Percentiles rank a stretch among this genome's conserved stretches.
phyloP scores from a whole-genome alignment of 208 protist genomes.

The Leishmania turanica region DNA sequence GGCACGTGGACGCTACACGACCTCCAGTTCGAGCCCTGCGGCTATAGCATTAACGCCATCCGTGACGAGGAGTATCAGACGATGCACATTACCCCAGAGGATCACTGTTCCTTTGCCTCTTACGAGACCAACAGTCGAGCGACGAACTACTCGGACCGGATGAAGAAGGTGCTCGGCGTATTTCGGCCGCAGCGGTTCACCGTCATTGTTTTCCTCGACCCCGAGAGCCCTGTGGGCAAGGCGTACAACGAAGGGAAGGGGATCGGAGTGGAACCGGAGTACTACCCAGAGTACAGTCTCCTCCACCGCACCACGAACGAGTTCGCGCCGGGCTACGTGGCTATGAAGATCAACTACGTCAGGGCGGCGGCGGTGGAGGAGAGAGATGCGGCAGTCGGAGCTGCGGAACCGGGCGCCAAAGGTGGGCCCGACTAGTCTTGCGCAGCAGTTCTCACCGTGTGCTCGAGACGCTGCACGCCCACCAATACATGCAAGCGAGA shows the following conservation, averaged over 20 bases:
- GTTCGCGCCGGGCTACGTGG: constrained; percentile 77
- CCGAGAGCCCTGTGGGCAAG: constrained; percentile 74
- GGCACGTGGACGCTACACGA: constrained; percentile 85
- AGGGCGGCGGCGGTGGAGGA: constrained; percentile 33
- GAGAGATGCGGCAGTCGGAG: constrained; percentile 4
- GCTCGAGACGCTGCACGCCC: neutral
- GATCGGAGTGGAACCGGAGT: constrained; percentile 84
- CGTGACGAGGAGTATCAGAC: constrained; percentile 90
- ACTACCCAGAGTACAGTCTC: constrained; percentile 72
- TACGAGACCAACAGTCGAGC: constrained; percentile 94
- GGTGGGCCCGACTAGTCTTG: neutral
- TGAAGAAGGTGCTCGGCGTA: constrained; percentile 67
- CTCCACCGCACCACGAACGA: constrained; percentile 80
- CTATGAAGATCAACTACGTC: constrained; percentile 89
- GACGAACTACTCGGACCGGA: constrained; percentile 63
- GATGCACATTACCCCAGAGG: constrained; percentile 96
- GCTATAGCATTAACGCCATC: constrained; percentile 95
- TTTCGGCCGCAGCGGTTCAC: constrained; percentile 87
- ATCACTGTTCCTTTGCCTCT: constrained; percentile 92
- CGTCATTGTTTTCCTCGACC: constrained; percentile 86
- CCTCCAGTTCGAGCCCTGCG: constrained; percentile 94
- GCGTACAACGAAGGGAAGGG: constrained; percentile 51
- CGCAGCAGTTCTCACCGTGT: neutral
- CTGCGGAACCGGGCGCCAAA: neutral
- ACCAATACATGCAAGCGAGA: neutral